Evolutionary conservation across 805 yeast genomes (phyloP).

Genomic region (Yamadazyma laniorum): DNA sequence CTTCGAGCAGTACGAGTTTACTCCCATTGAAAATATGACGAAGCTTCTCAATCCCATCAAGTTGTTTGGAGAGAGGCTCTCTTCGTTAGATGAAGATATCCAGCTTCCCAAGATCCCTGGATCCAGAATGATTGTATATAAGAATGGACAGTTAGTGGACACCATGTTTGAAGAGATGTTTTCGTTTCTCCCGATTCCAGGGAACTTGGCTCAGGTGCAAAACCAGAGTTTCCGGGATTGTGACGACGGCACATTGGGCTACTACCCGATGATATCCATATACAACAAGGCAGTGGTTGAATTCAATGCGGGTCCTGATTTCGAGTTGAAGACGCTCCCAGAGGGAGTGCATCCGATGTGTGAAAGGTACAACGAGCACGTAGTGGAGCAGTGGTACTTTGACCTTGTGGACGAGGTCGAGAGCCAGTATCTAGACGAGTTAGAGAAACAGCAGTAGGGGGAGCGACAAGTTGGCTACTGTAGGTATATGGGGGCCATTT

Average conservation of each 20-base stretch:
- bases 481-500: no score
- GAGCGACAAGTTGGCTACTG: no score
- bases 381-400: constrained; percentile 79
- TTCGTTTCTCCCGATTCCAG: constrained; percentile 71
- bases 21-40: constrained; percentile 65
- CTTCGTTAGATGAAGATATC: constrained; percentile 14
- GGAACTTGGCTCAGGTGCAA: constrained; percentile 46
- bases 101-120: constrained; percentile 45
- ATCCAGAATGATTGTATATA: constrained; percentile 66
- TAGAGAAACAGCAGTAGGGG: constrained; percentile 23
- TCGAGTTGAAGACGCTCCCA: constrained; percentile 41
- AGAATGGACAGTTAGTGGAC: constrained; percentile 73
- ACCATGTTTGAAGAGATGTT: constrained; percentile 63
- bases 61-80: constrained; percentile 65
- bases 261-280: constrained; percentile 86
- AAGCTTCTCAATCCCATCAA: constrained; percentile 71
- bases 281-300: constrained; percentile 75
- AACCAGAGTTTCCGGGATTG: constrained; percentile 39
- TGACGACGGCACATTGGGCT: constrained; percentile 87
- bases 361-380: constrained; percentile 61
- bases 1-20: constrained; percentile 84
- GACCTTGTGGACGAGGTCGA: constrained; percentile 86
- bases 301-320: constrained; percentile 66
- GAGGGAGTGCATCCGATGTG: constrained; percentile 43
- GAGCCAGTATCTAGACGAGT: constrained; percentile 50